Evolutionary conservation across 2,329 filamentous ascomycete genomes (phyloP).

Genomic region (Pseudonectria buxi): DNA sequence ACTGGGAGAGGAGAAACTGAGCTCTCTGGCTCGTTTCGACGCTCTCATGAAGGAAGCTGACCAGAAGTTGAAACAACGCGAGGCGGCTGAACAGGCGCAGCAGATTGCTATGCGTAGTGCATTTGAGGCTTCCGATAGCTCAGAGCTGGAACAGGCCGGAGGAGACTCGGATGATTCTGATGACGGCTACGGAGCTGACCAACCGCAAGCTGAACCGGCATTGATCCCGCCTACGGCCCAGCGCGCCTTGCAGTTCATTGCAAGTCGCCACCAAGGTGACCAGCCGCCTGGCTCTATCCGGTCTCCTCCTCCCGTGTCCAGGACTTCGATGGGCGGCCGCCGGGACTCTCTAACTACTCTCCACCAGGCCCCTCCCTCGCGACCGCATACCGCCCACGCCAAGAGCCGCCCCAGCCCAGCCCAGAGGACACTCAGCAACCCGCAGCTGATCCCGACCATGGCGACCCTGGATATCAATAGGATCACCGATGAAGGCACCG

Average conservation of each 20-base stretch:
- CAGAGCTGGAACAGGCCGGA: conserved; percentile 31
- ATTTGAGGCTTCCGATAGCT: conserved; percentile 45
- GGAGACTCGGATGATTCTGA: conserved; percentile 34
- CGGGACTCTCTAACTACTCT: conserved; percentile 14
- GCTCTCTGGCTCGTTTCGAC: conserved; percentile 58
- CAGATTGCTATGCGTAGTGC: conserved; percentile 37
- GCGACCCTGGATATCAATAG: conserved; percentile 19
- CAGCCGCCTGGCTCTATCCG: conserved; percentile 27
- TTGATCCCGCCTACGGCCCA: conserved; percentile 42
- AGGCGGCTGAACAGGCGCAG: conserved; percentile 27
- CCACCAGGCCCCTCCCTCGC: conserved; percentile 22
- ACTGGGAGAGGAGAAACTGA: conserved; percentile 56
- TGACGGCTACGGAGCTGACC: conserved; percentile 33
- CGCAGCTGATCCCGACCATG: conserved; percentile 33
- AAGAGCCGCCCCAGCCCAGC: conserved; percentile 37
- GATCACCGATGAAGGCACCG: conserved; percentile 27
- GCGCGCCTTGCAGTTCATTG: conserved; percentile 44
- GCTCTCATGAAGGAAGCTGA: conserved; percentile 58
- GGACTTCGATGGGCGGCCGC: conserved; percentile 28
- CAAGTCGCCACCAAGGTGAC: conserved; percentile 34
- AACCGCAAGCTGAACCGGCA: conserved; percentile 22
- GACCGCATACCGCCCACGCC: conserved; percentile 50
- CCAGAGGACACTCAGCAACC: conserved; percentile 43
- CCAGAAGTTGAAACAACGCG: conserved; percentile 37
- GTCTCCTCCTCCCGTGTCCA: conserved; percentile 23